A percentile compares a stretch with the other conserved stretches of the same genome.
phyloP scores from a whole-genome alignment of 2,329 filamentous ascomycete genomes.

The Neofusicoccum parvum region DNA sequence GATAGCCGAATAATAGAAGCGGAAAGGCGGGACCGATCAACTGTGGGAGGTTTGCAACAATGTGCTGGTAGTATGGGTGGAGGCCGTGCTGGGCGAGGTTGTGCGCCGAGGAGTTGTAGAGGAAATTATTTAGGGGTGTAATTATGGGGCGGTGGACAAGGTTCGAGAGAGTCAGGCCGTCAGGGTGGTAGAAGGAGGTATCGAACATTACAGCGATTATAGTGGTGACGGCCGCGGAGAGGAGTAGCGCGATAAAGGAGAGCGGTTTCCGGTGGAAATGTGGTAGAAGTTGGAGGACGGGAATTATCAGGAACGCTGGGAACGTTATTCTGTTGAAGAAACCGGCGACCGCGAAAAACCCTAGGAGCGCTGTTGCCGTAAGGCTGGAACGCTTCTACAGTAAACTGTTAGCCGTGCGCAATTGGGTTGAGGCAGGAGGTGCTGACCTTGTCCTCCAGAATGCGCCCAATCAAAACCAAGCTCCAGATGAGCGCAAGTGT shows the following conservation, averaged over 20 bases:
- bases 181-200: constrained; percentile 74
- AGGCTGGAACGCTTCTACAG: constrained; percentile 71
- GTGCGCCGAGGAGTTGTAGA: constrained; percentile 51
- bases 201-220: constrained; percentile 77
- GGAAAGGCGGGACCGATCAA: constrained; percentile 55
- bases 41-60: constrained; percentile 55
- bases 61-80: constrained; percentile 56
- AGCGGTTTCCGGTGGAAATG: constrained; percentile 75
- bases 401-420: constrained; percentile 33
- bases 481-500: constrained; percentile 92
- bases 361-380: constrained; percentile 75
- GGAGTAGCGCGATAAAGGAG: constrained; percentile 63
- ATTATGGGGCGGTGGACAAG: constrained; percentile 58
- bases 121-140: constrained; percentile 56
- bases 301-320: constrained; percentile 86
- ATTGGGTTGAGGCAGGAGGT: constrained; percentile 26
- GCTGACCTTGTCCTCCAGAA: constrained; percentile 74
- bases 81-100: constrained; percentile 57
- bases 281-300: constrained; percentile 78
- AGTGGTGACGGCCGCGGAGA: constrained; percentile 68
- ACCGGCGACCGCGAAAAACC: constrained; percentile 80
- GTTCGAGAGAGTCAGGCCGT: constrained; percentile 65
- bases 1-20: constrained; percentile 50
- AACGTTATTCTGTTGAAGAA: constrained; percentile 98
- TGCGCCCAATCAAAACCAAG: constrained; percentile 85